Evolutionary conservation across 2,329 filamentous ascomycete species (phyloP).

Genomic region (Coleophoma cylindrospora): DNA sequence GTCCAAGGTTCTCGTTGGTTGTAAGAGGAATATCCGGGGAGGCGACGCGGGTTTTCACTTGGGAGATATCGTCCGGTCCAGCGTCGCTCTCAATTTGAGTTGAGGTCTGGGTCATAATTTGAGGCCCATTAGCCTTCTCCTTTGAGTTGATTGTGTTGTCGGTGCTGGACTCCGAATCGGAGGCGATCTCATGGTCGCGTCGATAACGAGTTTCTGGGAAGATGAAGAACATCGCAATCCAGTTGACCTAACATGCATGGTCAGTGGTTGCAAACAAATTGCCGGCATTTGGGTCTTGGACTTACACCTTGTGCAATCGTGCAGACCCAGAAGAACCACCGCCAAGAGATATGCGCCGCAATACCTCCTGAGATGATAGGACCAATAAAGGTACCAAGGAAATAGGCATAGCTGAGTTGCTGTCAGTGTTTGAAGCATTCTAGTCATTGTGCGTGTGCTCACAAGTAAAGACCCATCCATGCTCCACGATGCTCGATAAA

Average conservation of each 20-base stretch:
- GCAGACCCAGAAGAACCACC: constrained; percentile 38
- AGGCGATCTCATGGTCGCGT: constrained; percentile 23
- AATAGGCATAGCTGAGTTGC: constrained; percentile 25
- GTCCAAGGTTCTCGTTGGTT: constrained; percentile 45
- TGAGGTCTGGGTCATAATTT: background rate
- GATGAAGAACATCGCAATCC: constrained; percentile 47
- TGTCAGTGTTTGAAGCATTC: background rate
- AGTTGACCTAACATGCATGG: constrained; percentile 31
- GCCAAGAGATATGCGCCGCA: constrained; percentile 28
- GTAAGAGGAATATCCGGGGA: background rate
- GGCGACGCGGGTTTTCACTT: background rate
- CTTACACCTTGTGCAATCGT: constrained; percentile 24
- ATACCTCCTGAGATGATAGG: constrained; percentile 41
- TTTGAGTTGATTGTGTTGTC: constrained; percentile 13
- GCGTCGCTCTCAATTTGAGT: background rate
- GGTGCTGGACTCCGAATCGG: background rate
- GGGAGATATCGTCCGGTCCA: background rate
- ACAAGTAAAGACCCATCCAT: constrained; percentile 1
- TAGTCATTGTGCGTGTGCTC: background rate
- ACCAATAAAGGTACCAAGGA: constrained; percentile 37
- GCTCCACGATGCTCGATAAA: background rate
- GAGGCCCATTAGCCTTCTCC: background rate
- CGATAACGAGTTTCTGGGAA: constrained; percentile 59
- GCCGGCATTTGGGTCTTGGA: background rate
- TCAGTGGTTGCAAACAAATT: background rate